Base-by-base conservation (phyloP, 306 rosid species). In the Dryas octopetala region DNA sequence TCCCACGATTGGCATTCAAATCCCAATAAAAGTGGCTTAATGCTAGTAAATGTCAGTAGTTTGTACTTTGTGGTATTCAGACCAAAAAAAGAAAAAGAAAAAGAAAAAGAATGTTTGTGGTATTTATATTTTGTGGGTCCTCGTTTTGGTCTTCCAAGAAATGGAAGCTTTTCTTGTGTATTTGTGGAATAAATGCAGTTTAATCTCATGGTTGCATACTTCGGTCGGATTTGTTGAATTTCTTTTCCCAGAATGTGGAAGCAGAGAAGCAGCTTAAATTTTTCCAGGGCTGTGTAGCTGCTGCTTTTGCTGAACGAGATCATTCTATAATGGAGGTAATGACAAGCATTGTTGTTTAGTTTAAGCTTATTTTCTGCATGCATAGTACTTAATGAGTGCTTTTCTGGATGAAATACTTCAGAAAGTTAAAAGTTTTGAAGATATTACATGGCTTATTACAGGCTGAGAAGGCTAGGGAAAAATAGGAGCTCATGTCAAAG, bases 301-400 rank as follows among this genome's bases (percentile, higher is more conserved):
- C 97, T 76, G 99, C 97, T 49, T 95, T 95, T 80, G 86, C 98
- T 51, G 99, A 92, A 86, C 93, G 98, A 80, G 99, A 95, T 85
- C 81, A 89, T 75, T 90, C 97, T 57, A 83, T 92, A 49, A 89
- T 92, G 87, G 97, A 95, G 99, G 99, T 95, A 19, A 74, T 73
- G 57, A 68, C 51, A 16, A 62, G 54, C 15, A 64, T 53, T 61
- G 5, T 73, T 59, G 66, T 74, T 74, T 9, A 69, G 48, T 70
- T 62, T 16, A 17, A 77, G 48, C 43, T 75, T 64, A 23, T 44
- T 55, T 54, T 58, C 66, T 71, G 26, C 76, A 58, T 58, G 54
- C 60, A 62, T 55, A 41, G 5, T 69, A 45, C 68, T 66, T 53
- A 3, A 15, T 46, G 32, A 64, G 43, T 3, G 28, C 46, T 78